Evolutionary conservation across 345 rosid genomes (phyloP).

Genomic region (Chamaenerion angustifolium): DNA sequence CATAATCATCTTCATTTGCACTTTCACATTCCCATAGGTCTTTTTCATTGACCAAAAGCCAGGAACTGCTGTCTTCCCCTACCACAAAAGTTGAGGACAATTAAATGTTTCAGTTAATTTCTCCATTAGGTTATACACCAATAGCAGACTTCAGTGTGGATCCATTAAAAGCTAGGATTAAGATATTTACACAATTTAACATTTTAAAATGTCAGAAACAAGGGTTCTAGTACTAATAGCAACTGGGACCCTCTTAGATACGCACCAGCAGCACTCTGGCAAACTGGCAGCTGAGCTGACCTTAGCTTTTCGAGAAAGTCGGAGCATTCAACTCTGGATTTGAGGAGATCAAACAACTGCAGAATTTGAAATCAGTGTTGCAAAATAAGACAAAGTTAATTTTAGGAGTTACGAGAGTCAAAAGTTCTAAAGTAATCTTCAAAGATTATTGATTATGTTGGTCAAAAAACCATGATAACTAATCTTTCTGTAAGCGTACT

Average conservation of each 20-base stretch:
- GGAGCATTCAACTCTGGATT: constrained; percentile 64
- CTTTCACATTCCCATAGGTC: constrained; percentile 59
- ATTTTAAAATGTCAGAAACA: too few species aligned
- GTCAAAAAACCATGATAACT: too few species aligned
- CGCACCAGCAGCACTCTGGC: constrained; percentile 21
- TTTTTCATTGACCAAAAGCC: constrained; percentile 66
- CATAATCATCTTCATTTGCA: constrained; percentile 56
- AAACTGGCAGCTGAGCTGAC: constrained; percentile 34
- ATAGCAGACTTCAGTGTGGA: too few species aligned
- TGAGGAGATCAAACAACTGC: constrained; percentile 80
- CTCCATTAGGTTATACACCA: too few species aligned
- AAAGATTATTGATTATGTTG: too few species aligned
- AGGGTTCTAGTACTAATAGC: too few species aligned
- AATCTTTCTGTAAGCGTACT: too few species aligned
- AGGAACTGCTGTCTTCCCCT: constrained; percentile 64
- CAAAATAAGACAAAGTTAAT: background rate
- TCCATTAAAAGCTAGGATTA: too few species aligned
- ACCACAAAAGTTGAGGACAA: constrained; percentile 1
- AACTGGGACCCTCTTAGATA: background rate
- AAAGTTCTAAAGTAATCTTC: too few species aligned
- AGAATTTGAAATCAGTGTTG: constrained; percentile 1
- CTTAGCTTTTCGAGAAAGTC: constrained; percentile 68
- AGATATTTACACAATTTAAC: background rate
- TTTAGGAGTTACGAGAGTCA: background rate
- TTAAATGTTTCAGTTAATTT: background rate